Base-by-base conservation (phyloP, 75 land plant genomes). In the Picea glauca region DNA sequence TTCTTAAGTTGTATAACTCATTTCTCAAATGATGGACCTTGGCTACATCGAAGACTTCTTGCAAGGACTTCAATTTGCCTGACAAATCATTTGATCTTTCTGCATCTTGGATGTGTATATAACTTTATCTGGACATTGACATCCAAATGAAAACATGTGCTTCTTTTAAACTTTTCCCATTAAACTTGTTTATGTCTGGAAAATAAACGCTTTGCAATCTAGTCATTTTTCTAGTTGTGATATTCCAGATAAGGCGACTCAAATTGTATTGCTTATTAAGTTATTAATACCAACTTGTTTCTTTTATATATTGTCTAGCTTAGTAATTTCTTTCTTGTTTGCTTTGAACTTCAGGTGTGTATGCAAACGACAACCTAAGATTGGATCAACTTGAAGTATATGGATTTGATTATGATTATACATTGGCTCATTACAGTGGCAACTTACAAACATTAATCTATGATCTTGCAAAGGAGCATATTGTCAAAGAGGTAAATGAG, bases 361-460 rank as follows among this genome's bases (percentile, higher is more conserved):
- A 90, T 84, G 96, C 96, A 17, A 97, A 97, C 60, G 91, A 87
- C 79, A 95, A 95, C 56, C 20, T 97, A 68, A 88, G 96, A 58
- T 75, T 97, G 87, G 96, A 93, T 61, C 77, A 76, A 31, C 82
- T 95, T 32, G 82, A 88, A 78, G 99, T 97, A 0, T 97, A 91
- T 79, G 99, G 99, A 31, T 97, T 97, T 82, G 99, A 97, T 81
- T 97, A 97, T 61, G 99, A 97, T 83, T 97, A 92, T 81, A 97
- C 99, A 13, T 67, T 97, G 82, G 92, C 98, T 11, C 98, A 95
- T 83, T 97, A 97, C 83, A 91, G 94, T 32, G 20, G 77, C 4
- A 79, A 87, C 35, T 83, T 97, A 62, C 98, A 97, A 78, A 81
- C 70, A 64, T 82, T 97, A 80, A 93, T 93, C 61, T 97, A 97